Evolutionary conservation across 1,284 basidiomycete species (phyloP).

Genomic region (Takashimella koratensis): DNA sequence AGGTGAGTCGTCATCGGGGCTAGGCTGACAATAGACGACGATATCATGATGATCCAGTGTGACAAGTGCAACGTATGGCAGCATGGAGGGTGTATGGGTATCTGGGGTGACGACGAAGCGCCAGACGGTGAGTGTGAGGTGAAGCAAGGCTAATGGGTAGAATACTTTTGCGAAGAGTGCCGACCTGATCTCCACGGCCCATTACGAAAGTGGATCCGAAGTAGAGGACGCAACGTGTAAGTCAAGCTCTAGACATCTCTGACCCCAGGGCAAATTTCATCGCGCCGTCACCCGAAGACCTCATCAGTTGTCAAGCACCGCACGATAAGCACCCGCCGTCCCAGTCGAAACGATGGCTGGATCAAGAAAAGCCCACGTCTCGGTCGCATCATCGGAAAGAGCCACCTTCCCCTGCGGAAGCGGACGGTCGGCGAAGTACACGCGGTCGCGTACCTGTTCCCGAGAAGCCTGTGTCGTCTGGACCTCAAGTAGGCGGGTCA

Average conservation of each 20-base stretch:
- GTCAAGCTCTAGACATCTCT: slow-evolving; percentile 7
- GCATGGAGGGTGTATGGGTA: slow-evolving; percentile 95
- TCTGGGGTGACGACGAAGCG: slow-evolving; percentile 75
- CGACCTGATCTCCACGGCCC: slow-evolving; percentile 79
- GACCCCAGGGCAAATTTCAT: slow-evolving; percentile 32
- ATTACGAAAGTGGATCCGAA: slow-evolving; percentile 61
- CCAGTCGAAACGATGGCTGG: slow-evolving; percentile 47
- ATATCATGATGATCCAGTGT: slow-evolving; percentile 92
- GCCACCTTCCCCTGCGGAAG: slow-evolving; percentile 12
- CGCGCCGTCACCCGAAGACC: slow-evolving; percentile 39
- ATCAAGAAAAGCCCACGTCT: slow-evolving; percentile 25
- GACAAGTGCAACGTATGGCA: slow-evolving; percentile 98
- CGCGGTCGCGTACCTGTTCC: not conserved
- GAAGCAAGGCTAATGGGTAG: slow-evolving; percentile 15
- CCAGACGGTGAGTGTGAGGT: slow-evolving; percentile 63
- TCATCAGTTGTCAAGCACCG: slow-evolving; percentile 20
- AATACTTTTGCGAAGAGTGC: slow-evolving; percentile 89
- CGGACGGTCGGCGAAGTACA: not conserved
- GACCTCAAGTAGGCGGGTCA: slow-evolving; percentile 1
- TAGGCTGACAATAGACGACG: slow-evolving; percentile 57
- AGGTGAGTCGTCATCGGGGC: slow-evolving; percentile 55
- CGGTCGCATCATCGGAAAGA: slow-evolving; percentile 34
- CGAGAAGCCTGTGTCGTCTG: slow-evolving; percentile 5
- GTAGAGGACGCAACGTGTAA: slow-evolving; percentile 37
- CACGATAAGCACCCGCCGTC: slow-evolving; percentile 44